Evolutionary conservation across 1,139 yeast species (phyloP).

Genomic region (Candida sp.): DNA sequence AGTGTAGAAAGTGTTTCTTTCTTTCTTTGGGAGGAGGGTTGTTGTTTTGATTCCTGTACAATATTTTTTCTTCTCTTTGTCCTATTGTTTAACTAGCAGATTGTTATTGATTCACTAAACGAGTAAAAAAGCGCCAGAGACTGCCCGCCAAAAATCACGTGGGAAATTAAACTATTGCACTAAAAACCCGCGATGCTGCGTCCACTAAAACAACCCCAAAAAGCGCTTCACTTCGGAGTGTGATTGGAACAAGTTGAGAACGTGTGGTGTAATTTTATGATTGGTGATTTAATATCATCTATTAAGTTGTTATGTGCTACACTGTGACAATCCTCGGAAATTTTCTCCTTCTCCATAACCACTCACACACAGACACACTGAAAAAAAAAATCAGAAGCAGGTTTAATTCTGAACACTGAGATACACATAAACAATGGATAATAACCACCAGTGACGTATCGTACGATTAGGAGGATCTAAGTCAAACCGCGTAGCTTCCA

Average conservation of each 20-base stretch:
- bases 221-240: background rate
- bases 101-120: background rate
- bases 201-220: background rate
- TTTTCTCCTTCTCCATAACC: background rate
- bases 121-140: background rate
- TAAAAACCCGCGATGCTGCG: background rate
- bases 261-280: no score
- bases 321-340: background rate
- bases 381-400: background rate
- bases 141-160: background rate
- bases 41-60: background rate
- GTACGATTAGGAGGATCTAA: no score
- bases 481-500: no score
- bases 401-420: no score
- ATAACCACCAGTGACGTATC: no score
- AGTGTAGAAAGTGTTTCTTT: background rate
- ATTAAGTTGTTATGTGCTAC: background rate
- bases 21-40: background rate
- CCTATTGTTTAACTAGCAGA: background rate
- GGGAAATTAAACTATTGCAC: background rate
- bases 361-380: background rate
- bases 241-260: no score
- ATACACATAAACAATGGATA: no score
- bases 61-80: background rate
- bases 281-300: no score